phyloP scores from a whole-genome alignment of 148 eudicot species.

The Nepenthes mirabilis region DNA sequence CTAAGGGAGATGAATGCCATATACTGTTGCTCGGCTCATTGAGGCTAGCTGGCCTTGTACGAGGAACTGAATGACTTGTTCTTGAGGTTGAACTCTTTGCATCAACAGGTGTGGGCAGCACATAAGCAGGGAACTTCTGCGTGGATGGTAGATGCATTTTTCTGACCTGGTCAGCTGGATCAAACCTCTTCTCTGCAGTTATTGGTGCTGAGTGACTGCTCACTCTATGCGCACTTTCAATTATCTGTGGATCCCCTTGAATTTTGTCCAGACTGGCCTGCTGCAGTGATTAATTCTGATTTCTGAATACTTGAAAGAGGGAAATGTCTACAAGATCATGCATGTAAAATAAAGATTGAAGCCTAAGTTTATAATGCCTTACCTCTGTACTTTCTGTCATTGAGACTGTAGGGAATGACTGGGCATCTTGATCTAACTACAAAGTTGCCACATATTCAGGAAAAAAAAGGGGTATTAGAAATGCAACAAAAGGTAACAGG shows the following conservation, averaged over 20 bases:
- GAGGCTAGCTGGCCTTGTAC: constrained; percentile 21
- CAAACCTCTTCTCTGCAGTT: constrained; percentile 50
- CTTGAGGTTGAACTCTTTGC: constrained; percentile 44
- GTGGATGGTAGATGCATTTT: constrained; percentile 33
- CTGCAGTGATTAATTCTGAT: constrained; percentile 1
- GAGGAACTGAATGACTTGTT: constrained; percentile 32
- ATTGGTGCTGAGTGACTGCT: constrained; percentile 76
- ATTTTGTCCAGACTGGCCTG: constrained; percentile 41
- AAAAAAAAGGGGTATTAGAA: not conserved
- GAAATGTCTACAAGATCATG: not conserved
- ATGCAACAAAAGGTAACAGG: no score
- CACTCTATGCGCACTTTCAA: constrained; percentile 30
- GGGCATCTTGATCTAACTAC: constrained; percentile 64
- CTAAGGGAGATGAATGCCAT: constrained; percentile 65
- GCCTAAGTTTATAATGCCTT: not conserved
- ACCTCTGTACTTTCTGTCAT: constrained; percentile 41
- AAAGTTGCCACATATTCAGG: constrained; percentile 7
- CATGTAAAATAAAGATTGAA: not conserved
- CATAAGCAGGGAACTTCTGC: constrained; percentile 57
- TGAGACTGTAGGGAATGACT: constrained; percentile 29
- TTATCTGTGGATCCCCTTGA: constrained; percentile 31
- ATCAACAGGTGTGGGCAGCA: constrained; percentile 76
- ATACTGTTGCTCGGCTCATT: constrained; percentile 23
- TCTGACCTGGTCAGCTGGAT: constrained; percentile 42
- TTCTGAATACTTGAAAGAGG: not conserved